These are phyloP conservation scores for Entomortierella beljakovae DNA, from an alignment of 192 early-diverging fungal species.

Conservation along the genomic window DNA sequence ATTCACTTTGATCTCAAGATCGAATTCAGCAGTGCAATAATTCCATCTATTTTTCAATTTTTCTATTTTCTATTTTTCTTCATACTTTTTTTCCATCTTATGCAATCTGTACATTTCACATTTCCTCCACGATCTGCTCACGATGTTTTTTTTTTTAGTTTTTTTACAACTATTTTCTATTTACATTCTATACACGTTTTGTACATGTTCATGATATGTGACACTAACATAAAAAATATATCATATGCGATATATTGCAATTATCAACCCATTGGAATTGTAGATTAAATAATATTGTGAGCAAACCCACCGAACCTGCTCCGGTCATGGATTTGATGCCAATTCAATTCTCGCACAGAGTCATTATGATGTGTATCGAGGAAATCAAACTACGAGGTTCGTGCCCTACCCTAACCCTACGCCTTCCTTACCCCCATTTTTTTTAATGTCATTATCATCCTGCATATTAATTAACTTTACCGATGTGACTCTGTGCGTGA, in stretches of 20 bases:
- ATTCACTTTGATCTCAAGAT: too few species aligned
- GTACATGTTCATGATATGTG: background rate
- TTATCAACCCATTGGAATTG: background rate
- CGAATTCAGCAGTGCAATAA: too few species aligned
- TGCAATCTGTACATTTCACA: too few species aligned
- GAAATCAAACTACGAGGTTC: conserved; percentile 53
- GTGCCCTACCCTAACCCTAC: background rate
- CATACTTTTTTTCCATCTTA: too few species aligned
- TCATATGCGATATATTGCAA: too few species aligned
- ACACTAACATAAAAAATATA: background rate
- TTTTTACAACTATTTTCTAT: background rate
- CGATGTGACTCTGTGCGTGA: background rate
- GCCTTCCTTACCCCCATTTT: too few species aligned
- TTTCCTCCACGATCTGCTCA: too few species aligned
- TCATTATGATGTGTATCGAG: conserved; percentile 51
- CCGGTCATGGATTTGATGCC: conserved; percentile 44
- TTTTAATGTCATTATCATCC: too few species aligned
- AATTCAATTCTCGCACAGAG: conserved; percentile 40
- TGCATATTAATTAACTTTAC: background rate
- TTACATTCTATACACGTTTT: background rate
- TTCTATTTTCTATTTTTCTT: too few species aligned
- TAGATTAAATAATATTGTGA: conserved; percentile 8
- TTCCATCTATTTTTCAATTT: too few species aligned
- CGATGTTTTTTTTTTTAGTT: too few species aligned
- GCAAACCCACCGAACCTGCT: conserved; percentile 17